Percentiles rank a stretch among this genome's conserved stretches.
Evolutionary conservation across 2,329 filamentous ascomycete genomes (phyloP).

Genomic region (Penicillium janthinellum): DNA sequence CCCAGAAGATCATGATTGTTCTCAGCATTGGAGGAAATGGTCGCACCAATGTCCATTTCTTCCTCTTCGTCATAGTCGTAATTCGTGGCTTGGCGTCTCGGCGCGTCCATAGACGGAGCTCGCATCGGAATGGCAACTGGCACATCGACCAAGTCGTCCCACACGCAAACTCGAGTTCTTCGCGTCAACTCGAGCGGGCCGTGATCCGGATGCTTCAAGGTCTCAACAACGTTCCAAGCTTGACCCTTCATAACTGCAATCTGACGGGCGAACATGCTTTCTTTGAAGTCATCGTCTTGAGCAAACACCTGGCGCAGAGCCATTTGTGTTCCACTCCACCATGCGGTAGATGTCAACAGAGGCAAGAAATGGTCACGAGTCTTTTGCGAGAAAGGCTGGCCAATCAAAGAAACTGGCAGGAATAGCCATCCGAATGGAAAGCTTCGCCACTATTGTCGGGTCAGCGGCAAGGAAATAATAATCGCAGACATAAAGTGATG

Average conservation of each 20-base stretch:
- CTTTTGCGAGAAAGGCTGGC: slow-evolving; percentile 90
- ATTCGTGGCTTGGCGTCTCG: slow-evolving; percentile 61
- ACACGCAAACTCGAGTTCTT: slow-evolving; percentile 88
- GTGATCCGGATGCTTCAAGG: slow-evolving; percentile 87
- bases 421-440: slow-evolving; percentile 99
- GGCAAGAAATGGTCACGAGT: slow-evolving; percentile 96
- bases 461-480: slow-evolving; percentile 22
- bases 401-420: slow-evolving; percentile 92
- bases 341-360: slow-evolving; percentile 86
- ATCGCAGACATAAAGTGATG: not conserved
- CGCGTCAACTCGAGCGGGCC: slow-evolving; percentile 91
- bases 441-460: slow-evolving; percentile 64
- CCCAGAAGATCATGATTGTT: slow-evolving; percentile 69
- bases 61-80: slow-evolving; percentile 71
- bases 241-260: slow-evolving; percentile 99
- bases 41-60: slow-evolving; percentile 87
- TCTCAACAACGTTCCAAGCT: slow-evolving; percentile 98
- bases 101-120: slow-evolving; percentile 79
- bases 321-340: slow-evolving; percentile 94
- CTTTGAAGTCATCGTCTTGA: slow-evolving; percentile 92
- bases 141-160: slow-evolving; percentile 96
- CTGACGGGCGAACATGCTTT: slow-evolving; percentile 98
- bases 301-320: slow-evolving; percentile 85
- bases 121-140: slow-evolving; percentile 91
- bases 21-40: slow-evolving; percentile 56